Evolutionary conservation across 495 filamentous ascomycete species (phyloP), one percentile per base, ranked within the genome.

Genomic region (Aspergillus saccharolyticus): DNA sequence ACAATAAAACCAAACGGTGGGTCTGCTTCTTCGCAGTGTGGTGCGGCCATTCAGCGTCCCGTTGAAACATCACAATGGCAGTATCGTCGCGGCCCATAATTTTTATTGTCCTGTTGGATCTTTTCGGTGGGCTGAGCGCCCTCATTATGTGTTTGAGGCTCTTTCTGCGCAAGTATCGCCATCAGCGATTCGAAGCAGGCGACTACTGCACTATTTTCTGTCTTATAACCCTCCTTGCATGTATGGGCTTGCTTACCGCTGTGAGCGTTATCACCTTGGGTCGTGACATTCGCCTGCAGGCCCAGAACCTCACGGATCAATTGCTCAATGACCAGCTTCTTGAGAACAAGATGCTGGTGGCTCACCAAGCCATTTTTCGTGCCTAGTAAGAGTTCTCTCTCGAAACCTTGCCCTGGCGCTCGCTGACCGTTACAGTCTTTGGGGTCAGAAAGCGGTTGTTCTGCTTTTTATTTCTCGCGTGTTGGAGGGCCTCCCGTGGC

Each of bases 401-500:
- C 6, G 10, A 12, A 9, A 1, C 4, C 3, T 17, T 16, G 14
- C 3, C 4, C 20, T 15, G 22, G 22, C 14, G 10, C 28, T 30
- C 17, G 22, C 28, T 15, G 28, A 17, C 16, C 2, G 4, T 7
- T 24, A n/a, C 42, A 63, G 60, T 46, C 48, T 59, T n/a, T 63
- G 60, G 60, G 52, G 53, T 3, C 60, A 63, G 28, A 63, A 63
- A 42, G 17, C 24, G 17, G 24, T 59, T 10, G 56, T 59, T 16
- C 44, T 63, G 9, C 44, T 59, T 0, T 53, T 63, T 8, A 56
- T 56, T 39, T 44, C 56, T 12, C 56, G 60, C 14, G 28, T 63
- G 14, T 53, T 63, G 0, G 20, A 39, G 6, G 53, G 56, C 16
- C 60, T 63, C 0, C 53, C 49, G 1, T 25, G 50, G 44, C 56